These are phyloP conservation scores for Didymosphaeria variabile DNA, from an alignment of 2,329 filamentous ascomycete species.

Conservation along the genomic window DNA sequence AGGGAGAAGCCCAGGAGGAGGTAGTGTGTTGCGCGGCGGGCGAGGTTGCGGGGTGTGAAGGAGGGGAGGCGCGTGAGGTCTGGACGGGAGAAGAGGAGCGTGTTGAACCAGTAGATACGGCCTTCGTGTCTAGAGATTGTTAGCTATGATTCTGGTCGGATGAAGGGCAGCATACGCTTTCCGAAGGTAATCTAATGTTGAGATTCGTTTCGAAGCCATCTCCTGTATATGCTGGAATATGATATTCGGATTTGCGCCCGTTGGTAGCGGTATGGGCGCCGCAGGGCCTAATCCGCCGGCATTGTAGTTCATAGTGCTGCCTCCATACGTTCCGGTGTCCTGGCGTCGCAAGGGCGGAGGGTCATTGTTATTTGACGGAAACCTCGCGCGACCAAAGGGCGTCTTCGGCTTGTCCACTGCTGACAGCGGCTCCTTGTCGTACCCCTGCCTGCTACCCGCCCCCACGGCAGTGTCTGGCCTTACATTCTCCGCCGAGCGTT, in stretches of 20 bases:
- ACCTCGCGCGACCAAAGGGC: slow-evolving; percentile 42
- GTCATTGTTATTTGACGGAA: slow-evolving; percentile 41
- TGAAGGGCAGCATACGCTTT: slow-evolving; percentile 74
- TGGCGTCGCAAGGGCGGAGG: slow-evolving; percentile 29
- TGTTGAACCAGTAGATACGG: slow-evolving; percentile 98
- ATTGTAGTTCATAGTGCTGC: slow-evolving; percentile 14
- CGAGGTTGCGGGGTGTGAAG: slow-evolving; percentile 83
- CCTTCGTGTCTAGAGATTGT: slow-evolving; percentile 79
- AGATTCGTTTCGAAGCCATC: slow-evolving; percentile 88
- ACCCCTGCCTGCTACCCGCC: slow-evolving; percentile 21
- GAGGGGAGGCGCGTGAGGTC: slow-evolving; percentile 85
- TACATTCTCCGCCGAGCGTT: slow-evolving; percentile 48
- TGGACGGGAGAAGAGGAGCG: slow-evolving; percentile 84
- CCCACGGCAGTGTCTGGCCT: slow-evolving; percentile 24
- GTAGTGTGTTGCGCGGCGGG: slow-evolving; percentile 91
- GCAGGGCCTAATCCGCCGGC: slow-evolving; percentile 38
- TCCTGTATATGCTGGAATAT: slow-evolving; percentile 80
- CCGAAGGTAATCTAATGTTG: slow-evolving; percentile 89
- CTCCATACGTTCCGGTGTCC: slow-evolving; percentile 26
- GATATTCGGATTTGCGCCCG: slow-evolving; percentile 60
- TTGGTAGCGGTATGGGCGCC: slow-evolving; percentile 41
- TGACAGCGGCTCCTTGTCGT: slow-evolving; percentile 44
- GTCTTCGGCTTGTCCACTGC: slow-evolving; percentile 47
- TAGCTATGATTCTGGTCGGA: slow-evolving; percentile 16
- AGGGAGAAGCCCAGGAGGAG: slow-evolving; percentile 91